A percentile compares a stretch with the other conserved stretches of the same genome.
Conservation (phyloP, 2,329 filamentous ascomycete species). For the Fusarium pseudoanthophilum region DNA sequence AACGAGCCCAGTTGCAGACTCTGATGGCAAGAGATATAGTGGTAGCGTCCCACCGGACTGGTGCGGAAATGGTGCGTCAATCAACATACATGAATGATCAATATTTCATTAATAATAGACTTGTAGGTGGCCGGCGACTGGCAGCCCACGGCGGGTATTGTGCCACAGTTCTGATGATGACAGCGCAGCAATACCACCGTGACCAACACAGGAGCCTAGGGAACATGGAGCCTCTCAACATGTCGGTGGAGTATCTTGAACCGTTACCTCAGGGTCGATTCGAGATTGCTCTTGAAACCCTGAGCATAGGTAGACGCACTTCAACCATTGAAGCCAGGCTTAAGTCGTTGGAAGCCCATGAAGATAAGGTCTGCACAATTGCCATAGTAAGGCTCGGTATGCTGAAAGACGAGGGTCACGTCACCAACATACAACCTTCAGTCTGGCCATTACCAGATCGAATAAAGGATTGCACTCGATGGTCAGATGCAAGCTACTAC, state of each 20-base stretch:
- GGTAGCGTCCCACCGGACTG: background rate
- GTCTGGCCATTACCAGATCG: background rate
- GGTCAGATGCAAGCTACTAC: background rate
- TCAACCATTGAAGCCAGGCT: background rate
- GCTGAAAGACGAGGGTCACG: background rate
- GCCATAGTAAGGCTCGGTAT: background rate
- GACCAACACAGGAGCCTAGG: no score
- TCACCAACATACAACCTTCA: background rate
- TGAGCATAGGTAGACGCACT: background rate
- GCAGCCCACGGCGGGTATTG: background rate
- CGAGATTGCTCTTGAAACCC: background rate
- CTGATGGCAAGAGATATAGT: background rate
- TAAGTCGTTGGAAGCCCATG: background rate
- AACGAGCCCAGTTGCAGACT: background rate
- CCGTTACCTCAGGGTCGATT: background rate
- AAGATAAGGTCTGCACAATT: background rate
- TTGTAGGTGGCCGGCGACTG: background rate
- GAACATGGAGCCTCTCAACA: background rate
- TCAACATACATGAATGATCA: rapidly evolving
- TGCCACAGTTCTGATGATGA: background rate
- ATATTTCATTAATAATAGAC: background rate
- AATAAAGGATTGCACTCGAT: background rate
- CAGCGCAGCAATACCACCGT: background rate
- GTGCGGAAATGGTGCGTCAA: background rate
- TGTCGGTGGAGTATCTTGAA: background rate